Evolutionary conservation across 495 filamentous ascomycete species (phyloP).

Genomic region (Clavariopsis aquatica): DNA sequence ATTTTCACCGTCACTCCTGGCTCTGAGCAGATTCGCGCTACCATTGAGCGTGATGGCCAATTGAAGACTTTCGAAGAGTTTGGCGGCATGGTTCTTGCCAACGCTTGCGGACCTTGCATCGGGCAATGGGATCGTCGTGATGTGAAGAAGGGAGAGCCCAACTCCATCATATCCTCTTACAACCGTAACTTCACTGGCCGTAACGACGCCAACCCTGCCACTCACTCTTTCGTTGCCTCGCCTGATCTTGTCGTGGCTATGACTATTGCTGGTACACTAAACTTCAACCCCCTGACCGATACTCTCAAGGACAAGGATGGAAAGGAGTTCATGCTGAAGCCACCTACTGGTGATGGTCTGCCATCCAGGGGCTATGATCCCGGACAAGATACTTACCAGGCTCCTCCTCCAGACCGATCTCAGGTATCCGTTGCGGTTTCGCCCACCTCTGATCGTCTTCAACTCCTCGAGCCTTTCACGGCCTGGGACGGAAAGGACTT

Average conservation of each 20-base stretch:
- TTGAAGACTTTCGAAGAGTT: conserved; percentile 96
- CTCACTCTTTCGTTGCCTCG: conserved; percentile 98
- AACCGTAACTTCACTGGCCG: conserved; percentile 99
- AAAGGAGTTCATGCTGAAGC: conserved; percentile 87
- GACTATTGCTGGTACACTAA: conserved; percentile 83
- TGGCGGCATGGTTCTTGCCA: conserved; percentile 92
- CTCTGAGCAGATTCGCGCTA: conserved; percentile 96
- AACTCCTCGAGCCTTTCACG: conserved; percentile 82
- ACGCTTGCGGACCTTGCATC: conserved; percentile 85
- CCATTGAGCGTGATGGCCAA: conserved; percentile 93
- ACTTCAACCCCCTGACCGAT: conserved; percentile 97
- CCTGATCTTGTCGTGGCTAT: conserved; percentile 94
- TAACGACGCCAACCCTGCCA: conserved; percentile 98
- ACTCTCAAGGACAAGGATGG: conserved; percentile 93
- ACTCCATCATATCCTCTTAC: conserved; percentile 95
- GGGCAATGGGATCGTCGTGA: conserved; percentile 93
- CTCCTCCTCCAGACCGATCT: conserved; percentile 78
- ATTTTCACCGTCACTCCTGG: conserved; percentile 94
- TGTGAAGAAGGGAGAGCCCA: conserved; percentile 94
- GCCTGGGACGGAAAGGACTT: conserved; percentile 96
- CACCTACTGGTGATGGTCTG: conserved; percentile 80
- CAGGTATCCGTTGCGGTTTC: conserved; percentile 79
- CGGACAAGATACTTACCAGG: conserved; percentile 94
- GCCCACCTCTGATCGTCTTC: conserved; percentile 88
- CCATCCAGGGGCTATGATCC: conserved; percentile 85